phyloP scores from a whole-genome alignment of 768 basidiomycete genomes.

The Grammothele lineata region DNA sequence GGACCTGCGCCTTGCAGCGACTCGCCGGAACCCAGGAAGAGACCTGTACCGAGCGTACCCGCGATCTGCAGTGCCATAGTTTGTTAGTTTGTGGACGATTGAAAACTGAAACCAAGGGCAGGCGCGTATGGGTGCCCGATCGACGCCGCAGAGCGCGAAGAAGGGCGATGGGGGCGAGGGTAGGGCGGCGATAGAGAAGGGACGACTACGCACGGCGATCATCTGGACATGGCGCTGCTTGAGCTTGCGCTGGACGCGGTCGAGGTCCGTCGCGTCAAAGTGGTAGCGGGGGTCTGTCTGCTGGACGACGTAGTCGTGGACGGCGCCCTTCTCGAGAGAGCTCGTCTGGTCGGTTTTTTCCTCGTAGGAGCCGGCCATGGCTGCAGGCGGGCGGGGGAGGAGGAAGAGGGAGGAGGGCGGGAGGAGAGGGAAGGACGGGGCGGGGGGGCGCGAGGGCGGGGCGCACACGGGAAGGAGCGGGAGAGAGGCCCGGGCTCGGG shows the following conservation, averaged over 20 bases:
- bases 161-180: too few species aligned
- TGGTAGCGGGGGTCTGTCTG: constrained; percentile 28
- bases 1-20: constrained; percentile 61
- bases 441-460: neutral
- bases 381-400: neutral
- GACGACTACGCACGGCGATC: constrained; percentile 53
- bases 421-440: neutral
- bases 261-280: constrained; percentile 60
- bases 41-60: constrained; percentile 71
- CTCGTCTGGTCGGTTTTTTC: constrained; percentile 18
- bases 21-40: constrained; percentile 68
- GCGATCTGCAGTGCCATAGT: constrained; percentile 44
- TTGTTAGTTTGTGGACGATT: neutral
- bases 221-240: constrained; percentile 81
- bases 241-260: constrained; percentile 66
- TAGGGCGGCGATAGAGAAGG: neutral
- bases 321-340: constrained; percentile 26
- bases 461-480: constrained; percentile 11
- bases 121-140: too few species aligned
- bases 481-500: constrained; percentile 4
- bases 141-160: too few species aligned
- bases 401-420: neutral
- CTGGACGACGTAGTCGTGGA: constrained; percentile 21
- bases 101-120: too few species aligned
- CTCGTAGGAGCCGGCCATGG: constrained; percentile 9